Conservation (phyloP, 1,139 yeast species). For the Blastobotrys apis region DNA sequence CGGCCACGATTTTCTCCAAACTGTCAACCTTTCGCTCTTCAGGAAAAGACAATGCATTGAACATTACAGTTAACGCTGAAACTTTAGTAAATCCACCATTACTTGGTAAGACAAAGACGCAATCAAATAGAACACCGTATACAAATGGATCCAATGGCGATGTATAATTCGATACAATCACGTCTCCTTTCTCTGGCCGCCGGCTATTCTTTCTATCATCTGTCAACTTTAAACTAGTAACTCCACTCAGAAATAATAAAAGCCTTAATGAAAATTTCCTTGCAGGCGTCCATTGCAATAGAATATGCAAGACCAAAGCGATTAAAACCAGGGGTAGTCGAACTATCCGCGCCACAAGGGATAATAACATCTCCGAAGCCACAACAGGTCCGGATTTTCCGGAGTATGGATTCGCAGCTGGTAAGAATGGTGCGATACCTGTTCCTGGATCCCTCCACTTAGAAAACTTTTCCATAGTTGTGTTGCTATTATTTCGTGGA, state of each 20-base stretch:
- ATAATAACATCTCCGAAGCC: constrained; percentile 6
- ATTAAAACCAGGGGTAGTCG: constrained; percentile 7
- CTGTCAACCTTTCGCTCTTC: constrained; percentile 1
- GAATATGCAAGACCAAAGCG: constrained; percentile 3
- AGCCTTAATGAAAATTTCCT: constrained; percentile 6
- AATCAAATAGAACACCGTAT: constrained; percentile 28
- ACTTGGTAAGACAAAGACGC: constrained; percentile 32
- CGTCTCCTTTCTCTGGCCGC: constrained; percentile 33
- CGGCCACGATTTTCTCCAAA: constrained; percentile 18
- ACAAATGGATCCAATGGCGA: constrained; percentile 40
- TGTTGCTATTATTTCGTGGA: no score
- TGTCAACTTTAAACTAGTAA: constrained; percentile 1
- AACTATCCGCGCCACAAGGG: not conserved
- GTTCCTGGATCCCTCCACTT: constrained; percentile 41
- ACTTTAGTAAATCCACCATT: constrained; percentile 13
- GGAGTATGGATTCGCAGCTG: constrained; percentile 15
- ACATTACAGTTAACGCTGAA: constrained; percentile 11
- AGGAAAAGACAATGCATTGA: constrained; percentile 15
- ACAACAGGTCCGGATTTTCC: constrained; percentile 5
- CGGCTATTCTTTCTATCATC: constrained; percentile 8
- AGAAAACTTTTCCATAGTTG: constrained; percentile 40
- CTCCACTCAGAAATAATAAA: constrained; percentile 6
- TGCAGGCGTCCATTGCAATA: constrained; percentile 9
- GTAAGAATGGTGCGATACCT: constrained; percentile 41
- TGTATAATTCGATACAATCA: constrained; percentile 36